Conservation (phyloP, 306 rosid genomes). For the Prunus salicina region DNA sequence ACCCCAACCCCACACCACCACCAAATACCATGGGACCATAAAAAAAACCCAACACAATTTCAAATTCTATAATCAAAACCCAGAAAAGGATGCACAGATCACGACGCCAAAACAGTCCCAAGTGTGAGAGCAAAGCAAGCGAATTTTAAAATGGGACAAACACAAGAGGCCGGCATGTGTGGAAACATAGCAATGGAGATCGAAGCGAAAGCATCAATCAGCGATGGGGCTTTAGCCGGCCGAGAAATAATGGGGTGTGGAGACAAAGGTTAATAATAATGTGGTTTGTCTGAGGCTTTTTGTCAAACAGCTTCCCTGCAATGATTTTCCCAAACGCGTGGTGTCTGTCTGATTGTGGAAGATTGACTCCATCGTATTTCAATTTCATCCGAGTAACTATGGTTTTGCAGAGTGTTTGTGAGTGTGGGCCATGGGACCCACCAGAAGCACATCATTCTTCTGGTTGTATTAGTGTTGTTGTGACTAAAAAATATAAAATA, state of each 20-base stretch:
- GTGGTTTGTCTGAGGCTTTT: slow-evolving; percentile 34
- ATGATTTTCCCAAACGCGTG: slow-evolving; percentile 33
- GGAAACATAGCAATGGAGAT: not conserved
- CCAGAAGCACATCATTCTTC: not conserved
- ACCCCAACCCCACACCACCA: slow-evolving; percentile 15
- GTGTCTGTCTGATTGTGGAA: not conserved
- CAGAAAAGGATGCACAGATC: slow-evolving; percentile 45
- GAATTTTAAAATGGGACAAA: slow-evolving; percentile 7
- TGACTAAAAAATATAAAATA: too few relatives aligned
- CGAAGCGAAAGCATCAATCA: slow-evolving; percentile 9
- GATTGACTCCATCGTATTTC: not conserved
- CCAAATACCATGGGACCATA: slow-evolving; percentile 15
- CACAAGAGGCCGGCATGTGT: not conserved
- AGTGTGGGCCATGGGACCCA: not conserved
- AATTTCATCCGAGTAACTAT: not conserved
- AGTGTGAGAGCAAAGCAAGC: slow-evolving; percentile 9
- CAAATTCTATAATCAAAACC: slow-evolving; percentile 9
- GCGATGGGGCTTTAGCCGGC: slow-evolving; percentile 36
- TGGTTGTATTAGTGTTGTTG: not conserved
- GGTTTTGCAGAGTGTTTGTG: not conserved
- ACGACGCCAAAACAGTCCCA: slow-evolving; percentile 37
- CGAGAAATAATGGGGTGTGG: slow-evolving; percentile 14
- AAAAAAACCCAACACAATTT: slow-evolving; percentile 19
- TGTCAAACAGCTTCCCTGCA: slow-evolving; percentile 37
- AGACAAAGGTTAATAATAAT: slow-evolving; percentile 39